Base-by-base conservation (phyloP, 768 basidiomycete genomes). In the Podaxis sp. region DNA sequence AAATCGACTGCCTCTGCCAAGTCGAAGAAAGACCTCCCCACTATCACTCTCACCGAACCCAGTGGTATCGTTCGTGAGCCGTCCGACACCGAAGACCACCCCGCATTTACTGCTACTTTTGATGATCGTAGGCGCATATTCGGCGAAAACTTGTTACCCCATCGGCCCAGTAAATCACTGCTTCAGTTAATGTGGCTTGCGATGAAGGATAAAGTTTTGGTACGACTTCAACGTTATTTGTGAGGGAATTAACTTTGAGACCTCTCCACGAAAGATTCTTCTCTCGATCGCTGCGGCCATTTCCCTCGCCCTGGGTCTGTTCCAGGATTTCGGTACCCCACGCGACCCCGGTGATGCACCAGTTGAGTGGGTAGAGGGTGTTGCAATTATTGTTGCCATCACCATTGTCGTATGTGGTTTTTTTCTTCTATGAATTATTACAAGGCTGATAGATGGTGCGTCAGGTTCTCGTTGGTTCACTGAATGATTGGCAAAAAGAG, bases 401-500 rank as follows among this genome's bases (percentile, higher is more conserved):
- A 68, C 82, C 41, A 91, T 93, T 48, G 90, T 93, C 26, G 90
- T 89, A 75, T 62, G 86, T 77, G n/a, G n/a, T 41, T 51, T 24
- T 56, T 37, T 20, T 30, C 26, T 20, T 40, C 17, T 11, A 38
- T n/a, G 15, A n/a, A n/a, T 24, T 26, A 10, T 46, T 49, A 20
- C 52, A 20, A 46, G 17, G 22, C 20, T 22, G 46, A 54, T 67
- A 15, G 7, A 33, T 51, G 52, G 40, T 57, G 33, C 33, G 8
- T 40, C 64, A 91, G 89, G 89, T 93, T 62, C 69, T 94, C 48
- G 96, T 99, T 61, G 96, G 96, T 33, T 95, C 95, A 12, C 67
- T 98, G 49, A 99, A 98, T 70, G 97, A 99, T 75, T 99, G 93
- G 90, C 95, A 98, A 75, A 99, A 99, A 75, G 97, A 99, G 74